phyloP scores from a whole-genome alignment of 2,329 filamentous ascomycete genomes.

The Neocatenulostroma microsporum region DNA sequence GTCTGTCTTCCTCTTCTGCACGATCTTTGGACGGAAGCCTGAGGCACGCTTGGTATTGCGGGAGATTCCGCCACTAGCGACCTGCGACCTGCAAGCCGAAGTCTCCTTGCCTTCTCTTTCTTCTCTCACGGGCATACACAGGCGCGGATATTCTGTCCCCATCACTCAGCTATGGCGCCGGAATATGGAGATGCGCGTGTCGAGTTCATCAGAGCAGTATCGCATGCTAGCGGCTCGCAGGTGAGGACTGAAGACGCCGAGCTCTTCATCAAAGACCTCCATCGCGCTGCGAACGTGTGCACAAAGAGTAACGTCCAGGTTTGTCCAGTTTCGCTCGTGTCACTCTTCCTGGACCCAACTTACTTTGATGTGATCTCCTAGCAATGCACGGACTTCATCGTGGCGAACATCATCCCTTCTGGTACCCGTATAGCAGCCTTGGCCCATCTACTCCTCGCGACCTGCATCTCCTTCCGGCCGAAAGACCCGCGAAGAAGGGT shows the following conservation, averaged over 20 bases:
- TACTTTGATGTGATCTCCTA: slow-evolving; percentile 11
- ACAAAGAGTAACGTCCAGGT: slow-evolving; percentile 18
- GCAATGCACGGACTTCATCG: slow-evolving; percentile 17
- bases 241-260: slow-evolving; percentile 1
- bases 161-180: no score
- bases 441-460: slow-evolving; percentile 8
- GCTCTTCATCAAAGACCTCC: slow-evolving; percentile 8
- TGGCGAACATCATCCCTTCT: slow-evolving; percentile 6
- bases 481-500: slow-evolving; percentile 1
- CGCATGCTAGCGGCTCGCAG: no score
- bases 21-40: no score
- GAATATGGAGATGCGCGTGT: no score
- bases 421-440: slow-evolving; percentile 8
- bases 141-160: no score
- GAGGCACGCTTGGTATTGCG: no score
- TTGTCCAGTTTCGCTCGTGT: slow-evolving; percentile 8
- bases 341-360: slow-evolving; percentile 7
- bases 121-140: no score
- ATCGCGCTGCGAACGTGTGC: slow-evolving; percentile 17
- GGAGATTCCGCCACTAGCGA: no score
- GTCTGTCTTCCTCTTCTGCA: no score
- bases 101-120: no score
- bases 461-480: slow-evolving; percentile 11
- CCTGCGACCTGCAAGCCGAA: no score
- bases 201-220: no score